Percentiles rank a stretch among this genome's conserved stretches.
These are phyloP conservation scores for Dillenia turbinata DNA, from an alignment of 164 flowering plant species.

Conservation along the genomic window DNA sequence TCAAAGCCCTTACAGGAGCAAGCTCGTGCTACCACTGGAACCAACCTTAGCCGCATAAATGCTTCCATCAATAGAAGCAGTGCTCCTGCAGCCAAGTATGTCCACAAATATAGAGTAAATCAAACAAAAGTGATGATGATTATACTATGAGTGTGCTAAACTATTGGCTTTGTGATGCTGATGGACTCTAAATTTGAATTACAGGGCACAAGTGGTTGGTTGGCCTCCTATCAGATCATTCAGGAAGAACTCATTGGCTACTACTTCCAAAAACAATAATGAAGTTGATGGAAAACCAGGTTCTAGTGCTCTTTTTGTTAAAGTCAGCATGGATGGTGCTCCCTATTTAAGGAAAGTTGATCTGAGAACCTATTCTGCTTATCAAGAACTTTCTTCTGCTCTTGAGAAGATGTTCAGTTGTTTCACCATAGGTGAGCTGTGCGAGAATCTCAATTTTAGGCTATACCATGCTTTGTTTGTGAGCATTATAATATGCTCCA, in stretches of 20 bases:
- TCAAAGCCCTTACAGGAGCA: constrained; percentile 39
- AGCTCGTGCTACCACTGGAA: constrained; percentile 28
- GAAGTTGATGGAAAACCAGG: constrained; percentile 86
- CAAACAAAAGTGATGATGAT: background rate
- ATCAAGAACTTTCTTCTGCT: constrained; percentile 73
- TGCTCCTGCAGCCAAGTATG: constrained; percentile 89
- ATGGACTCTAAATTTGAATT: constrained; percentile 11
- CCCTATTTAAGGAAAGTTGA: constrained; percentile 95
- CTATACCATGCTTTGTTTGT: background rate
- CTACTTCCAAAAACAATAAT: constrained; percentile 72
- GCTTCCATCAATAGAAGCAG: constrained; percentile 36
- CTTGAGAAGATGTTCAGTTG: constrained; percentile 97
- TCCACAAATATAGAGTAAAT: background rate
- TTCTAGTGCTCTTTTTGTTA: constrained; percentile 70
- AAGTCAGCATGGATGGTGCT: constrained; percentile 99
- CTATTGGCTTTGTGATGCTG: constrained; percentile 2
- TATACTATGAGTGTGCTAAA: background rate
- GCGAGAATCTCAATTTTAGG: background rate
- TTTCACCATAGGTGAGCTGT: constrained; percentile 69
- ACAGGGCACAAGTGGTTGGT: constrained; percentile 96
- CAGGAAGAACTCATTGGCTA: constrained; percentile 76
- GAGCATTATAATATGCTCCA: no score
- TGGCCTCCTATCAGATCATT: constrained; percentile 96
- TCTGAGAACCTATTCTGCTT: constrained; percentile 59
- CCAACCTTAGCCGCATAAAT: constrained; percentile 23